phyloP scores from a whole-genome alignment of 768 basidiomycete species.

The Ramaria sp. region DNA sequence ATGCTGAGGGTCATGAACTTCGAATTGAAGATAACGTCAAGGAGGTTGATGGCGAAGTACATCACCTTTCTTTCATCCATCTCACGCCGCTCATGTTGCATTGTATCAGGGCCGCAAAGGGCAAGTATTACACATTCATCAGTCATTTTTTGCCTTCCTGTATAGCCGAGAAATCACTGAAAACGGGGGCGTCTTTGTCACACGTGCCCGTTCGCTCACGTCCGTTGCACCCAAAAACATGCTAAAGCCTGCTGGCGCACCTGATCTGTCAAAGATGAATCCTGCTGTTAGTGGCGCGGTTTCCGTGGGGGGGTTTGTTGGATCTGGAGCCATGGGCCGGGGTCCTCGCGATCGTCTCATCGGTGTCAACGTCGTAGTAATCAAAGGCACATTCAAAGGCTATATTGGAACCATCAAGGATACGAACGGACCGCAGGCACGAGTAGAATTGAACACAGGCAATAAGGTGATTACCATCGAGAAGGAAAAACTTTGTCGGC shows the following conservation, averaged over 20 bases:
- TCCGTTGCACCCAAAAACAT: constrained; percentile 81
- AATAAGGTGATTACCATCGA: constrained; percentile 86
- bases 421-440: constrained; percentile 74
- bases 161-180: constrained; percentile 86
- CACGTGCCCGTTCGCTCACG: constrained; percentile 69
- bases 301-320: constrained; percentile 67
- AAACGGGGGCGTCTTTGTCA: constrained; percentile 92
- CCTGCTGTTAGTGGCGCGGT: constrained; percentile 55
- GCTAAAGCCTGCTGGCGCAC: constrained; percentile 43
- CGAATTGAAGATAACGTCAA: constrained; percentile 86
- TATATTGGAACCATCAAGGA: constrained; percentile 91
- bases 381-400: constrained; percentile 86
- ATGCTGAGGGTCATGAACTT: constrained; percentile 81
- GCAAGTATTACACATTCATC: constrained; percentile 85
- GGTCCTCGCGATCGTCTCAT: constrained; percentile 78
- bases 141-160: constrained; percentile 88
- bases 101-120: constrained; percentile 65
- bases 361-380: constrained; percentile 65
- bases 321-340: constrained; percentile 65
- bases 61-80: constrained; percentile 16
- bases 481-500: constrained; percentile 73
- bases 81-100: background rate
- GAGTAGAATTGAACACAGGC: constrained; percentile 84
- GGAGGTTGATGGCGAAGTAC: constrained; percentile 80
- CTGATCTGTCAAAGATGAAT: constrained; percentile 87